Percentiles rank a stretch among this genome's conserved stretches.
phyloP scores from a whole-genome alignment of 1,284 basidiomycete genomes.

The Irpex lacteus region DNA sequence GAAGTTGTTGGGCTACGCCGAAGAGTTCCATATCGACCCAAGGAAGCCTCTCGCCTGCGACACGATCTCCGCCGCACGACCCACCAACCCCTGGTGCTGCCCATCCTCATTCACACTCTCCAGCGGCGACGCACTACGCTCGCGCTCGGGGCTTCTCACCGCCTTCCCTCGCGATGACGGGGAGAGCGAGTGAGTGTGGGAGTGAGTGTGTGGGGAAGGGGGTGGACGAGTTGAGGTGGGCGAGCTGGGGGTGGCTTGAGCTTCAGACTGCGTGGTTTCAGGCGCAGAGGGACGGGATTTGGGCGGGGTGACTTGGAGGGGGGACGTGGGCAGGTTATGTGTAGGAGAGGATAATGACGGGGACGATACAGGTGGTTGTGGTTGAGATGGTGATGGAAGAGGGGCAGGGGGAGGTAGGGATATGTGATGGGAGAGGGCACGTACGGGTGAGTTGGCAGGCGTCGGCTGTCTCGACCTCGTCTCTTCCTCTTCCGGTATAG shows the following conservation, averaged over 20 bases:
- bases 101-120: neutral
- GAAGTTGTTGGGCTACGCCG: neutral
- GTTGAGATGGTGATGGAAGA: neutral
- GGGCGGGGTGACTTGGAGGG: slow-evolving; percentile 13
- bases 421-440: slow-evolving; percentile 28
- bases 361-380: too few species aligned
- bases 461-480: slow-evolving; percentile 38
- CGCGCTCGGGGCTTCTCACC: neutral
- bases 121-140: too few species aligned
- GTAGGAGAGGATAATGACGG: neutral
- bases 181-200: too few species aligned
- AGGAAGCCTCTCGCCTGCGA: slow-evolving; percentile 62
- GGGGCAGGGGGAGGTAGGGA: neutral
- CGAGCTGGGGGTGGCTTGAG: slow-evolving; percentile 14
- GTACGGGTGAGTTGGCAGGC: slow-evolving; percentile 47
- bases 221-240: neutral
- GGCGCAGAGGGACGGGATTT: slow-evolving; percentile 22
- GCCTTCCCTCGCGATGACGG: neutral
- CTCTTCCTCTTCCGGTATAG: slow-evolving; percentile 38
- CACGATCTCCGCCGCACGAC: slow-evolving; percentile 69
- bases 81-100: slow-evolving; percentile 47
- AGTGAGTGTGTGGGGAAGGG: neutral
- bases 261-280: slow-evolving; percentile 18
- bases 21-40: slow-evolving; percentile 42
- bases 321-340: neutral